Conservation (phyloP, 768 basidiomycete species). For the Russula compacta region DNA sequence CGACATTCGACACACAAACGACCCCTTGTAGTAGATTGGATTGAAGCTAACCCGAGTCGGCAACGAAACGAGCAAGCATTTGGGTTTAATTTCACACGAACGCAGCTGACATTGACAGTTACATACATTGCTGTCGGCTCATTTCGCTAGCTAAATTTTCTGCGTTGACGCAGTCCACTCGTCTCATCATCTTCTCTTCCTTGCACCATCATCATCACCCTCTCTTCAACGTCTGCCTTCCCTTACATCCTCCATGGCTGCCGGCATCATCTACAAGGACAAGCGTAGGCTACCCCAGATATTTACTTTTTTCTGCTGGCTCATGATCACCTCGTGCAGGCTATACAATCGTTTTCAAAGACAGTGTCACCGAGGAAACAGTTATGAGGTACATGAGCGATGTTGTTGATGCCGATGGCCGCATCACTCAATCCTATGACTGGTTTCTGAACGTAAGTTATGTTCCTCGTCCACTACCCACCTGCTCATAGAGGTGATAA, state of each 20-base stretch:
- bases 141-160: not conserved
- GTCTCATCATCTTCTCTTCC: not conserved
- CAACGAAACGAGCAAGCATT: slow-evolving; percentile 1
- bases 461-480: not conserved
- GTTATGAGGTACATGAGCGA: slow-evolving; percentile 10
- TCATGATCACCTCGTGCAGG: slow-evolving; percentile 2
- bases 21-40: too few relatives aligned
- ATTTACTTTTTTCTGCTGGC: not conserved
- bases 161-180: not conserved
- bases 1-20: too few relatives aligned
- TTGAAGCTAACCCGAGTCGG: not conserved
- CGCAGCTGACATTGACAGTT: not conserved
- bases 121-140: not conserved
- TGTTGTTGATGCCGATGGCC: slow-evolving; percentile 10
- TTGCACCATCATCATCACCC: not conserved
- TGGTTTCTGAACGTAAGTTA: slow-evolving; percentile 12
- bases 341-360: slow-evolving; percentile 11
- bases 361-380: slow-evolving; percentile 5
- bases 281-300: not conserved
- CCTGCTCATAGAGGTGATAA: not conserved
- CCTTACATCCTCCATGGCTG: slow-evolving; percentile 3
- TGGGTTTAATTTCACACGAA: not conserved
- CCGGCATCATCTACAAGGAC: slow-evolving; percentile 5
- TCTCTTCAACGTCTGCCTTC: not conserved
- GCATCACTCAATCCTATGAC: slow-evolving; percentile 12